phyloP scores from a whole-genome alignment of 352 stramenopile species.

The Phytophthora tubulina region DNA sequence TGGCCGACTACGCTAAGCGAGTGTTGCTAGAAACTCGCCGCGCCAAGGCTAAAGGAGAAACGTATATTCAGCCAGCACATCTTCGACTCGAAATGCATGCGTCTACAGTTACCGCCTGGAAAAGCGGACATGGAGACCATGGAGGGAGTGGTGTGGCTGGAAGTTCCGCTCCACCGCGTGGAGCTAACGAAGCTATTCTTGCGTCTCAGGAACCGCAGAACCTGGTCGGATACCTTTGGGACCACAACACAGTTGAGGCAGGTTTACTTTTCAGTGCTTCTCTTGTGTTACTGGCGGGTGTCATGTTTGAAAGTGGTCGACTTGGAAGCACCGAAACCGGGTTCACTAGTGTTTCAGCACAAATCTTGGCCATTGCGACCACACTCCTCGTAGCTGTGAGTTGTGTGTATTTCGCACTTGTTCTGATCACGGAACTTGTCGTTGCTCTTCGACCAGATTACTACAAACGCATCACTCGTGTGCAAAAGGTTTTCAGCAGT shows the following conservation, averaged over 20 bases:
- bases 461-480: conserved; percentile 64
- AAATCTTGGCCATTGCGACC: conserved; percentile 60
- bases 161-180: conserved; percentile 19
- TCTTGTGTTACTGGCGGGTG: conserved; percentile 65
- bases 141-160: conserved; percentile 21
- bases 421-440: conserved; percentile 71
- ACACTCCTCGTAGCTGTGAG: conserved; percentile 66
- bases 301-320: conserved; percentile 78
- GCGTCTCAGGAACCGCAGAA: conserved; percentile 51
- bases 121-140: conserved; percentile 40
- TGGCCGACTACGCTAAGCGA: conserved; percentile 64
- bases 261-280: conserved; percentile 78
- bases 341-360: conserved; percentile 55
- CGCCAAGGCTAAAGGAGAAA: conserved; percentile 63
- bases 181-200: conserved; percentile 42
- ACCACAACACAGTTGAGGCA: conserved; percentile 85
- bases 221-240: conserved; percentile 70
- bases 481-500: conserved; percentile 72
- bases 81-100: conserved; percentile 52
- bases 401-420: conserved; percentile 68
- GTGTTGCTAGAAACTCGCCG: conserved; percentile 61
- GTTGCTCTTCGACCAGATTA: conserved; percentile 74
- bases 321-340: conserved; percentile 52
- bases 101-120: conserved; percentile 49
- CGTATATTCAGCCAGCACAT: conserved; percentile 63